These are phyloP conservation scores for Abrus pulchellus DNA, from an alignment of 306 rosid species.

Conservation along the genomic window DNA sequence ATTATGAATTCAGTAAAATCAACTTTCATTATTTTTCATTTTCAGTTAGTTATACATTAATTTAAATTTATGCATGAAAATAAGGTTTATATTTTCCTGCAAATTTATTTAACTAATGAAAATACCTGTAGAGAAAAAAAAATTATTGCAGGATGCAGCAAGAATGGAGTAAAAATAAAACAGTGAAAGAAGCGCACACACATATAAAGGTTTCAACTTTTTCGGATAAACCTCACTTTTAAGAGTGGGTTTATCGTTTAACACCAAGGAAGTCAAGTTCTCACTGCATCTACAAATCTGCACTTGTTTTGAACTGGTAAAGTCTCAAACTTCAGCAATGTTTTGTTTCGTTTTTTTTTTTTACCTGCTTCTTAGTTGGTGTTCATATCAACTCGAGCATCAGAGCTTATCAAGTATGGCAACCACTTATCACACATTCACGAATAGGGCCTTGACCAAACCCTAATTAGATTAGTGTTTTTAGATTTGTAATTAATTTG, in stretches of 20 bases:
- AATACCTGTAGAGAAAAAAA: too few relatives aligned
- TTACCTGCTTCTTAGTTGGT: not conserved
- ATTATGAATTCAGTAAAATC: too few relatives aligned
- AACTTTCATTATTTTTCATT: too few relatives aligned
- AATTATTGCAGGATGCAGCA: too few relatives aligned
- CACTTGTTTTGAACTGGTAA: slow-evolving; percentile 49
- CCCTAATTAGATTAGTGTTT: slow-evolving; percentile 28
- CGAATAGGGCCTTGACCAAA: slow-evolving; percentile 7
- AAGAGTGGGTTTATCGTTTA: slow-evolving; percentile 48
- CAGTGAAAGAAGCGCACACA: not conserved
- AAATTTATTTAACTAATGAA: too few relatives aligned
- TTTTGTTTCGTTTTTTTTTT: not conserved
- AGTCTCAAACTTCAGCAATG: slow-evolving; percentile 18
- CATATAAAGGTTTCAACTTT: not conserved
- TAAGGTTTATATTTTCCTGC: too few relatives aligned
- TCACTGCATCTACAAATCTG: slow-evolving; percentile 41
- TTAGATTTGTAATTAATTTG: slow-evolving; percentile 4
- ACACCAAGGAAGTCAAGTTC: not conserved
- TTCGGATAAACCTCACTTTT: slow-evolving; percentile 60
- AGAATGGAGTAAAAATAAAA: slow-evolving; percentile 15
- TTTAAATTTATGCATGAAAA: too few relatives aligned
- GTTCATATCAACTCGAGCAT: not conserved
- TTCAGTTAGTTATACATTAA: too few relatives aligned
- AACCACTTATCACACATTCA: not conserved
- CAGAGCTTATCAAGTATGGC: not conserved